Evolutionary conservation across 2,329 filamentous ascomycete species (phyloP).

Genomic region (Colletotrichum sublineola): DNA sequence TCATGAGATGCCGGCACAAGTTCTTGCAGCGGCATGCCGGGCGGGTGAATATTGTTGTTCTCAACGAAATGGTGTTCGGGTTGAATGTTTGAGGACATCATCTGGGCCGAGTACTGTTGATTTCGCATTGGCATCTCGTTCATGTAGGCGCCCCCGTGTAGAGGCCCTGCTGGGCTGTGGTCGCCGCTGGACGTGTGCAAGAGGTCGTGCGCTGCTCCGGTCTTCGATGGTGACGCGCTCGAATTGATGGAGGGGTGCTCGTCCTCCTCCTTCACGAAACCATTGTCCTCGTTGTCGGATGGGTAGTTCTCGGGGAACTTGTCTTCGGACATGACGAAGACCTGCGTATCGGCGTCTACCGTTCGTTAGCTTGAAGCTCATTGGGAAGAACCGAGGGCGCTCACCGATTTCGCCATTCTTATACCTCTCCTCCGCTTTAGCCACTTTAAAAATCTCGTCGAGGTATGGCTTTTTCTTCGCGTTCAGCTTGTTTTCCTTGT

Average conservation of each 20-base stretch:
- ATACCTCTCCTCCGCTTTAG: constrained; percentile 67
- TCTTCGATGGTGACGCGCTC: constrained; percentile 53
- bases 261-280: constrained; percentile 58
- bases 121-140: constrained; percentile 60
- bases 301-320: constrained; percentile 62
- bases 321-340: constrained; percentile 67
- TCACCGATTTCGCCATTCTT: constrained; percentile 70
- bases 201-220: constrained; percentile 51
- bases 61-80: constrained; percentile 58
- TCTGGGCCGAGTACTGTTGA: constrained; percentile 55
- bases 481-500: constrained; percentile 67
- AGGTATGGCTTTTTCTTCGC: constrained; percentile 67
- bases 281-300: constrained; percentile 63
- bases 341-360: constrained; percentile 61
- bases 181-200: constrained; percentile 53
- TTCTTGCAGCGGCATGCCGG: constrained; percentile 58
- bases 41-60: constrained; percentile 51
- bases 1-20: constrained; percentile 62
- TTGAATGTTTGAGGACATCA: constrained; percentile 58
- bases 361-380: constrained; percentile 1
- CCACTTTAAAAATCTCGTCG: constrained; percentile 73
- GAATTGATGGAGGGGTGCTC: constrained; percentile 54
- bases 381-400: constrained; percentile 40
- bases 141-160: constrained; percentile 55
- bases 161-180: constrained; percentile 51